These are phyloP conservation scores for Lithospermum erythrorhizon DNA, from an alignment of 257 asterid species.

Conservation along the genomic window DNA sequence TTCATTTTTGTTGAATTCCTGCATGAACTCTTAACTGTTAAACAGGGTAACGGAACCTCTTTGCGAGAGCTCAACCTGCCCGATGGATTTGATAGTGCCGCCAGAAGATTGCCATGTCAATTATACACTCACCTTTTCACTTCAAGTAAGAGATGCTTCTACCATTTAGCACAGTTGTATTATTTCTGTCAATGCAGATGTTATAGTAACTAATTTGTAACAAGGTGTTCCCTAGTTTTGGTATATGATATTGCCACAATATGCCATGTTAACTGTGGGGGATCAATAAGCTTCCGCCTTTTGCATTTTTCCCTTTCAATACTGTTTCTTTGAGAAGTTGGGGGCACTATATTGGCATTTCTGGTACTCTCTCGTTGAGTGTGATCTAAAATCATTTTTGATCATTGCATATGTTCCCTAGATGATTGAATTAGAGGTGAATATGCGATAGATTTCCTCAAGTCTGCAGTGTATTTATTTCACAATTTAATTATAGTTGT, in stretches of 20 bases:
- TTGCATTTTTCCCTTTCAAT: no score
- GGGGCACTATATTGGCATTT: no score
- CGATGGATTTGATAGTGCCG: conserved; percentile 75
- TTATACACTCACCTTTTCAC: conserved; percentile 73
- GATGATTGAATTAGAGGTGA: no score
- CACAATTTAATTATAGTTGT: no score
- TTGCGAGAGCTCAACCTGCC: conserved; percentile 73
- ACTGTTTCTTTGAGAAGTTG: no score
- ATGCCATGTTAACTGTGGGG: no score
- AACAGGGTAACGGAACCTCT: conserved; percentile 78
- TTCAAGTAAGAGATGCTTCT: conserved; percentile 58
- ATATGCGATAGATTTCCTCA: not conserved
- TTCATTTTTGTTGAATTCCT: not conserved
- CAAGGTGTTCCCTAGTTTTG: not conserved
- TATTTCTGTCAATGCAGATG: not conserved
- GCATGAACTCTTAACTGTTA: conserved; percentile 8
- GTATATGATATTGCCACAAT: not conserved
- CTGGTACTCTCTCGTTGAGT: no score
- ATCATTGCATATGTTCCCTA: no score
- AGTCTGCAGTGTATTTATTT: not conserved
- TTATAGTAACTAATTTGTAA: not conserved
- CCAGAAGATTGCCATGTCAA: conserved; percentile 98
- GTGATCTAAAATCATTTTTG: no score
- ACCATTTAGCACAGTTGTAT: not conserved
- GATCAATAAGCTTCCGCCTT: no score